phyloP scores from a whole-genome alignment of 1,139 yeast genomes.

The Petasospora rhodanensis region DNA sequence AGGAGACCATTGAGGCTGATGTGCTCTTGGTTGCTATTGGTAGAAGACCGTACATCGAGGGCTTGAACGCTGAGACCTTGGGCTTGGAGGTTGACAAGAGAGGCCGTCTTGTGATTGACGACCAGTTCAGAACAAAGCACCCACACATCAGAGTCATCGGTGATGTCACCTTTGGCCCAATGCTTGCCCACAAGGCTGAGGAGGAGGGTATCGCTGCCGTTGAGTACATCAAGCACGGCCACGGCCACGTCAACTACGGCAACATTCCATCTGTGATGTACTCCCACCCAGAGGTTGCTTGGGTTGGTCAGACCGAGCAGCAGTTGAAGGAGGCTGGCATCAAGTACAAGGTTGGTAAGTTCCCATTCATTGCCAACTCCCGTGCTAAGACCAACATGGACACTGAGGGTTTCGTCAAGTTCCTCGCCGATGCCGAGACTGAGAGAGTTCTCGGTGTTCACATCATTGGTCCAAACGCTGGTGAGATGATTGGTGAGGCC shows the following conservation, averaged over 20 bases:
- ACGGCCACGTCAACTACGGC: constrained; percentile 97
- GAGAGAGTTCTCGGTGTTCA: constrained; percentile 96
- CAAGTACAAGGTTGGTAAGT: constrained; percentile 90
- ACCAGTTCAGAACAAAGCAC: constrained; percentile 86
- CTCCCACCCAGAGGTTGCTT: constrained; percentile 98
- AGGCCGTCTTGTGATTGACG: constrained; percentile 92
- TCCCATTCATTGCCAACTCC: constrained; percentile 98
- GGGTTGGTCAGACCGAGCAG: constrained; percentile 97
- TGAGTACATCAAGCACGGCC: constrained; percentile 88
- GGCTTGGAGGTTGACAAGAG: constrained; percentile 88
- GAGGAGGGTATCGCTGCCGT: constrained; percentile 99
- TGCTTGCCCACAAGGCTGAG: constrained; percentile 99
- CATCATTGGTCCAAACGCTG: constrained; percentile 97
- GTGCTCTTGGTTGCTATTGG: constrained; percentile 96
- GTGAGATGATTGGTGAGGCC: constrained; percentile 99
- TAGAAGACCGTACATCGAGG: constrained; percentile 95
- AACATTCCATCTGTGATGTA: constrained; percentile 98
- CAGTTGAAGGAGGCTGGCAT: constrained; percentile 93
- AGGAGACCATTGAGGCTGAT: constrained; percentile 80
- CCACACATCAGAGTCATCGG: constrained; percentile 97
- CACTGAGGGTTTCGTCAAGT: constrained; percentile 96
- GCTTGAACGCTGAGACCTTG: constrained; percentile 80
- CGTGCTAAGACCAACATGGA: constrained; percentile 98
- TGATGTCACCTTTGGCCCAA: constrained; percentile 96
- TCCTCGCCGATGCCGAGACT: constrained; percentile 94